Evolutionary conservation across 75 land plant genomes (phyloP), one percentile per base, ranked within the genome.

Genomic region (Cupressus sempervirens): DNA sequence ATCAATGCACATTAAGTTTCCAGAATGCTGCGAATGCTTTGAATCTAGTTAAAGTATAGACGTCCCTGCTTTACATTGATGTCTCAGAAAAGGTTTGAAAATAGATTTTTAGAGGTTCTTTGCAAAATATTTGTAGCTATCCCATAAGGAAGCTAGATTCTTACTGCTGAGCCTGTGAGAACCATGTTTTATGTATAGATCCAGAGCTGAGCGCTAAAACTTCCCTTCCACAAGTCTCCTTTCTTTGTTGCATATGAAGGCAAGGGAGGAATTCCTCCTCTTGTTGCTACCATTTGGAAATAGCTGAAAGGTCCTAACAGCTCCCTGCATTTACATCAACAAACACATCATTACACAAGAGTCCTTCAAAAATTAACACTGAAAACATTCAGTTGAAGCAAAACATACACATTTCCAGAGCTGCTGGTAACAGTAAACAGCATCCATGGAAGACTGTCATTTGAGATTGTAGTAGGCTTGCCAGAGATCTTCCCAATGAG

Each of bases 371-470:
- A 56, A 56, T 18, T 16, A 2, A 56, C 23, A 16, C 4, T 18
- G 23, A 56, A 56, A 56, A 56, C 3, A 56, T 20, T 20, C 23
- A 56, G 23, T 16, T 16, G 18, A 23, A 56, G 62, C 18, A 56
- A 56, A 56, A 76, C 86, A n/a, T 85, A 85, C 86, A 50, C 48
- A 41, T 46, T 75, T 11, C 81, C 48, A 34, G 32, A 7, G 86
- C 81, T 85, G 38, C 80, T 75, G 12, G 86, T 85, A 32, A 85
- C 81, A 26, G 29, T 50, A 32, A 41, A 46, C 12, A 85, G 79
- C 3, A 81, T 65, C 86, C 86, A 85, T 29, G 86, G 86, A 46
- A 85, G 81, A 73, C 52, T 74, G 81, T 79, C 81, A 23, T 76
- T 48, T 40, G 86, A 30, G 35, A 85, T 73, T 43, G 14, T 38